Base-by-base conservation (phyloP, 2,329 filamentous ascomycete genomes). In the Verticillium isaacii region DNA sequence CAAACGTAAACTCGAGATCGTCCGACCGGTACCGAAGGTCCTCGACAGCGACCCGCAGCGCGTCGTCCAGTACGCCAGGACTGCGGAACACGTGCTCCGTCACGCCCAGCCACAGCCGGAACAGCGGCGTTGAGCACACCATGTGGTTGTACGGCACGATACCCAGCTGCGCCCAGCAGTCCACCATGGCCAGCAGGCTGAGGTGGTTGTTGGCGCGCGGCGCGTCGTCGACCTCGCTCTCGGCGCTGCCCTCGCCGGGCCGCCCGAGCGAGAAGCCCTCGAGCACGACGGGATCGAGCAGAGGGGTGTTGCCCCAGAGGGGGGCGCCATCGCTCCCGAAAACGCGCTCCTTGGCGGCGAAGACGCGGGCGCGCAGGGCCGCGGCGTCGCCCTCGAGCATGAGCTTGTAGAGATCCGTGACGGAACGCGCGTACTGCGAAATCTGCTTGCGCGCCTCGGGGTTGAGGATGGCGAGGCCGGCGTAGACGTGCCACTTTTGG, bases 401-500 rank as follows among this genome's bases (percentile, higher is more conserved):
- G 61, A 99, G 84, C 78, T 97, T 98, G 82, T 93, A 99, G 23
- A 99, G 82, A 70, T 96, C 93, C 0, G 95, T 98, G 23, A 97
- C 94, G 54, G 89, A 93, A 70, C 90, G 83, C 11, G 95, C 94
- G 74, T 98, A 99, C 80, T 98, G 93, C 61, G 90, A 86, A 70
- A 99, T 98, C 77, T 99, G 95, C 74, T 90, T 85, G 74, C 90
- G 91, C 3, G 95, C 95, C 62, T 93, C 90, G 0, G 95, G 95
- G 74, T 99, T 99, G 62, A 99, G 85, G 71, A 99, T 99, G 12
- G 96, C 95, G 9, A 99, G 88, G 0, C 95, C 95, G 23, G 95
- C 95, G 75, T 99, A 99, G 62, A 99, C 95, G 79, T 99, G 96
- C 96, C 96, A 99, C 77, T 98, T 99, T 76, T 97, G 96, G 63